Conservation (phyloP, 306 rosid species). For the Ziziphus jujuba region DNA sequence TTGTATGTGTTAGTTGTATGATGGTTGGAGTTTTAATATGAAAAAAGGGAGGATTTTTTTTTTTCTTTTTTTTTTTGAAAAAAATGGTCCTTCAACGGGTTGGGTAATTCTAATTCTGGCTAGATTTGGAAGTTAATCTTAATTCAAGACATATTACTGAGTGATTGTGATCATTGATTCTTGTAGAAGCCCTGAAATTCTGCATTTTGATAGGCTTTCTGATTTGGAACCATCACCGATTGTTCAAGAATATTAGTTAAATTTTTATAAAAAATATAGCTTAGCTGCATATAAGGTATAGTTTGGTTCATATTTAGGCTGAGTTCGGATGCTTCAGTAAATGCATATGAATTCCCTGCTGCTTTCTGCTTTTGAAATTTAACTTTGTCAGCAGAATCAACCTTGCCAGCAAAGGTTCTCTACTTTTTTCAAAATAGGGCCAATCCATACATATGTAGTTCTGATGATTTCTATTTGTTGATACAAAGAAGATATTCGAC, state of each 20-base stretch:
- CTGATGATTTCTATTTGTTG: not conserved
- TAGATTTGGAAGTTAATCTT: not conserved
- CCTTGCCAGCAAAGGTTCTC: not conserved
- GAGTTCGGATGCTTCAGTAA: not conserved
- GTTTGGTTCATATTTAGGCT: conserved; percentile 6
- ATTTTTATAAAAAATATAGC: too few species aligned
- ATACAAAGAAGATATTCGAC: not conserved
- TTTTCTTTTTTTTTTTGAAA: too few species aligned
- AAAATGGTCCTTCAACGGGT: not conserved
- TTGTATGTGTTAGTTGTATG: not conserved
- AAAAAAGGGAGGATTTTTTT: not conserved
- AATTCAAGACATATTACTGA: not conserved
- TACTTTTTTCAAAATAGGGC: not conserved
- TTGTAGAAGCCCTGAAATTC: not conserved
- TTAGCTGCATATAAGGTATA: not conserved
- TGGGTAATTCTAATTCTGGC: not conserved
- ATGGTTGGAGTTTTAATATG: conserved; percentile 3
- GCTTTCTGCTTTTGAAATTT: not conserved
- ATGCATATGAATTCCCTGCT: not conserved
- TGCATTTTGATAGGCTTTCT: too few species aligned
- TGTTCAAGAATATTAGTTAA: too few species aligned
- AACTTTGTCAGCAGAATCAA: not conserved
- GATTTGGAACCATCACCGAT: too few species aligned
- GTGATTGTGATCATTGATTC: not conserved
- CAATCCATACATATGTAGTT: not conserved